Conservation (phyloP, 176 grass and related monocot genomes). For the Pontederia crassipes region DNA sequence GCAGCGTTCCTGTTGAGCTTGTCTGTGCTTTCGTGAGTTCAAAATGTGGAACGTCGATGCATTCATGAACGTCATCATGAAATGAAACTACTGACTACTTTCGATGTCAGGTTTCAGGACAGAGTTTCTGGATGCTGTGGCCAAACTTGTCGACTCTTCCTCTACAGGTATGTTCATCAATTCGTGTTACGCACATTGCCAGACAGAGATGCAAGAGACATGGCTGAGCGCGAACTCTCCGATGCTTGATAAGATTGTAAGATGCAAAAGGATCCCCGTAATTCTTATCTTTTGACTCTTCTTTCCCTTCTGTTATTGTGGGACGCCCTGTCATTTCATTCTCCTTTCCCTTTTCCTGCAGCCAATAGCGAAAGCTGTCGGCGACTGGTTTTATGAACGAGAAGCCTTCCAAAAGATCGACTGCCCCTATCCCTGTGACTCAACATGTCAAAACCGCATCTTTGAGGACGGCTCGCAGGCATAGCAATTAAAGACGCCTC, state of each 20-base stretch:
- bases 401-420: constrained; percentile 35
- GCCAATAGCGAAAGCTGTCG: constrained; percentile 71
- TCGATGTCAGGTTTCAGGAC: constrained; percentile 42
- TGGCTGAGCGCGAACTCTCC: constrained; percentile 46
- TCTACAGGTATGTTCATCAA: constrained; percentile 59
- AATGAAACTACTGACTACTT: no score
- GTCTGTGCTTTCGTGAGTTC: no score
- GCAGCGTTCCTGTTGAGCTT: no score
- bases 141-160: constrained; percentile 17
- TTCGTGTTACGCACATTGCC: constrained; percentile 67
- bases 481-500: no score
- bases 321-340: not conserved
- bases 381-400: constrained; percentile 61
- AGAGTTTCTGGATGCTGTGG: constrained; percentile 32
- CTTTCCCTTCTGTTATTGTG: no score
- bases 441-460: constrained; percentile 43
- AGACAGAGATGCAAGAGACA: constrained; percentile 39
- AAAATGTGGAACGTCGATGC: no score
- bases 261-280: not conserved
- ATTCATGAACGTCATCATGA: no score
- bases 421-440: constrained; percentile 75
- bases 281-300: no score
- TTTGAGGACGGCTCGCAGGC: no score
- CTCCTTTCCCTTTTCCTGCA: constrained; percentile 26
- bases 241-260: constrained; percentile 42